Base-by-base conservation (phyloP, 2,329 filamentous ascomycete genomes). In the Claviceps pazoutovae region DNA sequence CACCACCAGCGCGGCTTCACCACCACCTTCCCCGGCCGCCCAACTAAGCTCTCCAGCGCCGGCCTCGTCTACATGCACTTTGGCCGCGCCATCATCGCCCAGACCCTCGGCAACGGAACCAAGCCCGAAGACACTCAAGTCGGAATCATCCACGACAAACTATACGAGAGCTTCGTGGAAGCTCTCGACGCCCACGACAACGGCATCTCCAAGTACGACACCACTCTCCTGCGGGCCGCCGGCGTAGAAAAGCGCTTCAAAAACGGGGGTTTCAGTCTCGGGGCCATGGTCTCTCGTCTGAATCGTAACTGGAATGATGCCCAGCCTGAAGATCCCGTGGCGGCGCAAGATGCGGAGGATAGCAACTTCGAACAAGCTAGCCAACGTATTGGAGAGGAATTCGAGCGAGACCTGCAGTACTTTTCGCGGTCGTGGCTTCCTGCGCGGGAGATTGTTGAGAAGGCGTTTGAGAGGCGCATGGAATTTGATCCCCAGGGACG, bases 181-280 rank as follows among this genome's bases (percentile, higher is more conserved):
- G 89, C 93, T 2, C 83, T 98, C 52, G 93, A 98, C 69, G 93
- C 90, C 53, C 91, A 98, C 70, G 93, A 98, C 75, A 98, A 98
- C 68, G 93, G 93, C 59, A 85, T 98, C 64, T 83, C 83, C 26
- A 78, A 75, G 53, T 94, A 94, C 70, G 88, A 95, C 64, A 75
- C 85, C 30, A 75, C 76, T 23, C 82, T 74, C 36, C 65, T 95
- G 17, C 69, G 79, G 34, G 76, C 81, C 34, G 86, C 87, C 0
- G 85, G 84, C 4, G 68, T 96, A 43, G 73, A 86, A 68, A 93
- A 90, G 74, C 83, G 83, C 59, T 96, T 94, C 72, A 84, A 82
- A 60, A 78, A 90, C 62, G 84, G 86, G 54, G 86, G 83, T 49
- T 90, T 96, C 71, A 84, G 80, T 49, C 81, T 98, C 54, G 87